A percentile compares a stretch with the other conserved stretches of the same genome.
phyloP scores from a whole-genome alignment of 2,329 filamentous ascomycete genomes.

The Ophiocordyceps camponoti-rufipedis region DNA sequence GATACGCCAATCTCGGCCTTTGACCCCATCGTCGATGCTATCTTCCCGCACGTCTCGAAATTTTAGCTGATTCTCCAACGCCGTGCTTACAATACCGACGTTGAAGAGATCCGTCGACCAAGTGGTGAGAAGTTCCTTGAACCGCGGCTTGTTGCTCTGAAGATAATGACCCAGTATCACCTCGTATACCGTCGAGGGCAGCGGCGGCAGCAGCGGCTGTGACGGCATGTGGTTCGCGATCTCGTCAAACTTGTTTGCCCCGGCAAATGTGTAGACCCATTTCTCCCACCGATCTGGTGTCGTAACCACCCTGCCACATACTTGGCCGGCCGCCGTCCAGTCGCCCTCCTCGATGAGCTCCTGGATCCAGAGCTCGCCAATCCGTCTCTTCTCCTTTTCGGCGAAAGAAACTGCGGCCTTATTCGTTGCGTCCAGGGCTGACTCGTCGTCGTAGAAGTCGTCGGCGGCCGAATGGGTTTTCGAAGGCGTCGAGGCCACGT shows the following conservation, averaged over 20 bases:
- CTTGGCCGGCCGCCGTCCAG: slow-evolving; percentile 61
- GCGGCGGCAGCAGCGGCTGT: slow-evolving; percentile 55
- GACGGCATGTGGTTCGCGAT: slow-evolving; percentile 73
- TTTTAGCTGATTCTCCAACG: slow-evolving; percentile 66
- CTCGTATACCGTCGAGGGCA: slow-evolving; percentile 74
- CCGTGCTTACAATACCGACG: slow-evolving; percentile 53
- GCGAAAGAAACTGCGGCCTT: slow-evolving; percentile 43
- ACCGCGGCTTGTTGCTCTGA: slow-evolving; percentile 52
- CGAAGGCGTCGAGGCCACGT: slow-evolving; percentile 21
- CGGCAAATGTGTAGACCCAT: slow-evolving; percentile 86
- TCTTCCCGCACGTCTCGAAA: slow-evolving; percentile 59
- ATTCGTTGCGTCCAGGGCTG: slow-evolving; percentile 36
- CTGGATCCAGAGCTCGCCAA: slow-evolving; percentile 87
- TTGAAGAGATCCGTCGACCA: slow-evolving; percentile 82
- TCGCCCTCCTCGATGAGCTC: slow-evolving; percentile 59
- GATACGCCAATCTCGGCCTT: slow-evolving; percentile 69
- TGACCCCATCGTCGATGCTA: slow-evolving; percentile 53
- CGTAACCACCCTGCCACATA: slow-evolving; percentile 68
- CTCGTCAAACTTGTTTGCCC: slow-evolving; percentile 72
- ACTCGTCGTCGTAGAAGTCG: slow-evolving; percentile 58
- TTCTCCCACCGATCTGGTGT: slow-evolving; percentile 79
- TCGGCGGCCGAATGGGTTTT: slow-evolving; percentile 23
- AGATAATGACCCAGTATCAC: slow-evolving; percentile 81
- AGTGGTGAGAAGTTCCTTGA: slow-evolving; percentile 60
- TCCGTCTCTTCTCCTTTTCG: slow-evolving; percentile 73